Conservation (phyloP, 495 filamentous ascomycete species). For the Pyrenula aspistea region DNA sequence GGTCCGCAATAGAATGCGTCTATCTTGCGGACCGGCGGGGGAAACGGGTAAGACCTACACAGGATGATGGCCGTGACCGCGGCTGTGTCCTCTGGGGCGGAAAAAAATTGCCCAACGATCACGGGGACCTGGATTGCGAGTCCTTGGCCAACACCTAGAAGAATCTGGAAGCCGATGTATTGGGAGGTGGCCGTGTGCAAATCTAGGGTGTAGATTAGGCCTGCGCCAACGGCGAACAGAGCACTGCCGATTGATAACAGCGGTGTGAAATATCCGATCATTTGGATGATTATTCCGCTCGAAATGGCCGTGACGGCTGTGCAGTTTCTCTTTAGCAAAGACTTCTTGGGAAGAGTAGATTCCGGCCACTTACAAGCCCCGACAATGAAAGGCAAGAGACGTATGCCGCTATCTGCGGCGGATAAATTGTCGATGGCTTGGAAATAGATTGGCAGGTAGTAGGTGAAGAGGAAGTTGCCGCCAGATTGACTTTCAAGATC, state of each 20-base stretch:
- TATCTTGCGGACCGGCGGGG: too few species aligned
- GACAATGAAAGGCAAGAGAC: constrained; percentile 23
- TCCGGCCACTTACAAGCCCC: constrained; percentile 6
- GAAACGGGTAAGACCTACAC: not conserved
- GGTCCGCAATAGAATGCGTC: too few species aligned
- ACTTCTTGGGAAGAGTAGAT: not conserved
- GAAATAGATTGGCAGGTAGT: constrained; percentile 30
- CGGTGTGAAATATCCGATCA: constrained; percentile 57
- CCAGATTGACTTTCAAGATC: constrained; percentile 19
- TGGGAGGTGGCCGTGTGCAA: constrained; percentile 16
- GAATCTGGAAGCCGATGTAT: constrained; percentile 50
- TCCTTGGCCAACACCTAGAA: constrained; percentile 41
- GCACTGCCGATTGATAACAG: constrained; percentile 44
- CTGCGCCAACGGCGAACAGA: constrained; percentile 47
- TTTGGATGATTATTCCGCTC: constrained; percentile 38
- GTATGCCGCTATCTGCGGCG: constrained; percentile 48
- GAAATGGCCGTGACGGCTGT: constrained; percentile 19
- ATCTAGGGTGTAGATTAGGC: constrained; percentile 48
- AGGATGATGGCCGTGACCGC: constrained; percentile 2
- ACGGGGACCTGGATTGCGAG: constrained; percentile 31
- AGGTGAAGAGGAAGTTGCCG: constrained; percentile 20
- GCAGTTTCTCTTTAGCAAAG: constrained; percentile 3
- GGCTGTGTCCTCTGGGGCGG: constrained; percentile 33
- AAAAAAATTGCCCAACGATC: constrained; percentile 18
- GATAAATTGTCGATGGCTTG: constrained; percentile 38